Base-by-base conservation (phyloP, 2,329 filamentous ascomycete genomes). In the Cryphonectria naterciae region DNA sequence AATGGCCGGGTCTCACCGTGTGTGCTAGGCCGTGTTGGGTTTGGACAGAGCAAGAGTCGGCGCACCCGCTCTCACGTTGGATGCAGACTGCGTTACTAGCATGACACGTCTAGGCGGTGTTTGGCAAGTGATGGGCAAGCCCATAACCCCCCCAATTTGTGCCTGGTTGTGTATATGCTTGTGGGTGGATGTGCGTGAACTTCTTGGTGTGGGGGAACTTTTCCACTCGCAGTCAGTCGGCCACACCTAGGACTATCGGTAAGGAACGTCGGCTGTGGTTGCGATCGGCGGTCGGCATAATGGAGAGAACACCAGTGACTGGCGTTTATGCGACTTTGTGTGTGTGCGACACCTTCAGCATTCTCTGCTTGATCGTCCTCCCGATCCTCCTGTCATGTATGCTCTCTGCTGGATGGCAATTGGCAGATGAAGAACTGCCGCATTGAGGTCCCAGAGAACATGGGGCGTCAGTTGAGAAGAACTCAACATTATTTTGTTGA, bases 111-210 rank as follows among this genome's bases (percentile, higher is more conserved):
- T 64, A 46, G 39, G 39, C 61, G 61, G 61, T 13, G 17, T 64
- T 28, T 32, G 61, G 61, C 61, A 46, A 64, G 61, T 64, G 61
- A 64, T 46, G 61, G 37, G 25, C 39, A 43, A 11, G 19, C 58
- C n/a, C 15, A 19, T 17, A n/a, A 39, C 13, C 41, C 19, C 37
- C 39, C 43, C 41, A n/a, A 43, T 6, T 63, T 39, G 17, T 37
- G 61, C 61, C 25, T 8, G n/a, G 39, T 39, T n/a, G 61, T 37
- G 32, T 43, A 5, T 8, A 25, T 56, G 52, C 6, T 56, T 17
- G 25, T 35, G 15, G 17, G 54, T 35, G 25, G 10, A 15, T 58
- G 54, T 32, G 5, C 35, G 54, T 28, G 52, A 4, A 4, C 32
- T 32, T 32, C 37, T 39, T 39, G 37, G 37, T 39, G 37, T 39